Conservation (phyloP, 202 grass and related monocot genomes). For the Schoenoplectus tabernaemontani region DNA sequence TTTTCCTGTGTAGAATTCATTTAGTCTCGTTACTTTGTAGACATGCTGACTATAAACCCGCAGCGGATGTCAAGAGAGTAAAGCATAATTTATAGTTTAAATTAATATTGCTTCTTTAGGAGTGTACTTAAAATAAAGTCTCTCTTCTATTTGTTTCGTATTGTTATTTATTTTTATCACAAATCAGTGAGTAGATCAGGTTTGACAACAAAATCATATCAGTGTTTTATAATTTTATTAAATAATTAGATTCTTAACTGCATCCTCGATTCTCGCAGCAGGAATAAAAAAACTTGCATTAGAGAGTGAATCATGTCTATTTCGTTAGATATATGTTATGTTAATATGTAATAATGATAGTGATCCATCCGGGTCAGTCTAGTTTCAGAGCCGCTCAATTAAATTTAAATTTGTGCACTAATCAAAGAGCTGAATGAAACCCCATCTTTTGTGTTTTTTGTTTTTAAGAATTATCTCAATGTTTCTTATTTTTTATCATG, state of each 20-base stretch:
- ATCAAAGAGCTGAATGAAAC: not conserved
- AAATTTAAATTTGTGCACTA: not conserved
- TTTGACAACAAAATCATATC: not conserved
- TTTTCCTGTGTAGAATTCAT: slow-evolving; percentile 9
- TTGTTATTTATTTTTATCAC: not conserved
- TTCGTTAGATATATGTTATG: too few species aligned
- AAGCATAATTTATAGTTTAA: slow-evolving; percentile 16
- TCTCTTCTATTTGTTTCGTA: not conserved
- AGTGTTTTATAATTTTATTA: too few species aligned
- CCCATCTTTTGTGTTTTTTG: too few species aligned
- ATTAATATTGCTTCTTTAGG: not conserved
- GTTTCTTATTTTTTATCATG: too few species aligned
- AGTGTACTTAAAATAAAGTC: not conserved
- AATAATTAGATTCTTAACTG: too few species aligned
- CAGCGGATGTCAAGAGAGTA: not conserved
- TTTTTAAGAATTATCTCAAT: too few species aligned
- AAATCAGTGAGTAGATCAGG: not conserved
- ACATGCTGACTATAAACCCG: slow-evolving; percentile 5
- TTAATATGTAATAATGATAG: too few species aligned
- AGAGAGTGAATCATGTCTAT: not conserved
- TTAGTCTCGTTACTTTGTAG: not conserved
- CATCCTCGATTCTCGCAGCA: not conserved
- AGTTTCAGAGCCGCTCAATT: too few species aligned
- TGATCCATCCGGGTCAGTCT: too few species aligned
- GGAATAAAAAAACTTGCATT: not conserved